Evolutionary conservation across 305 asterid species (phyloP).

Genomic region (Fraxinus baroniana): DNA sequence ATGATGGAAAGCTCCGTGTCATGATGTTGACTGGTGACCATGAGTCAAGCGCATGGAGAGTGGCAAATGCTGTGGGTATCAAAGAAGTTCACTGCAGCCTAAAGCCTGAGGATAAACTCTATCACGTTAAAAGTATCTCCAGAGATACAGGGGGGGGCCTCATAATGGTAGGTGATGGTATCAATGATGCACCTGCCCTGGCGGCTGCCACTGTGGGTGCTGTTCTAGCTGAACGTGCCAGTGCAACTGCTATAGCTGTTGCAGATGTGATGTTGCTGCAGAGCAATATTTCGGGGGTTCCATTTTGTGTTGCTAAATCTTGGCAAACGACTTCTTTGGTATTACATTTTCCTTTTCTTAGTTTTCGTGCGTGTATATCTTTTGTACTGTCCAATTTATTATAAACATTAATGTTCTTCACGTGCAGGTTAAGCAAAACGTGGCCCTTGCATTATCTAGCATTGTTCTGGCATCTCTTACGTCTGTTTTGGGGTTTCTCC

Average conservation of each 20-base stretch:
- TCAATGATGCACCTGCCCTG: slow-evolving; percentile 97
- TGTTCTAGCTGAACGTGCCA: slow-evolving; percentile 94
- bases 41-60: slow-evolving; percentile 88
- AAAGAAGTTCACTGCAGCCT: slow-evolving; percentile 79
- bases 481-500: slow-evolving; percentile 81
- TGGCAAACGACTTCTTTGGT: slow-evolving; percentile 90
- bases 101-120: slow-evolving; percentile 96
- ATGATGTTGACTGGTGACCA: slow-evolving; percentile 99
- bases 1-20: slow-evolving; percentile 70
- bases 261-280: slow-evolving; percentile 94
- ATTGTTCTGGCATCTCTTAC: slow-evolving; percentile 92
- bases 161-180: slow-evolving; percentile 99
- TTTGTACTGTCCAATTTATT: not conserved
- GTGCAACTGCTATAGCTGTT: slow-evolving; percentile 96
- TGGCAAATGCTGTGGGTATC: slow-evolving; percentile 90
- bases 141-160: slow-evolving; percentile 94
- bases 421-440: slow-evolving; percentile 86
- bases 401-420: slow-evolving; percentile 12
- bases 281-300: slow-evolving; percentile 88
- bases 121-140: slow-evolving; percentile 76
- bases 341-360: slow-evolving; percentile 14
- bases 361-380: not conserved
- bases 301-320: slow-evolving; percentile 86
- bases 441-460: slow-evolving; percentile 86
- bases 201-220: slow-evolving; percentile 97